Base-by-base conservation (phyloP, 176 grass and related monocot genomes). In the Puya raimondii region DNA sequence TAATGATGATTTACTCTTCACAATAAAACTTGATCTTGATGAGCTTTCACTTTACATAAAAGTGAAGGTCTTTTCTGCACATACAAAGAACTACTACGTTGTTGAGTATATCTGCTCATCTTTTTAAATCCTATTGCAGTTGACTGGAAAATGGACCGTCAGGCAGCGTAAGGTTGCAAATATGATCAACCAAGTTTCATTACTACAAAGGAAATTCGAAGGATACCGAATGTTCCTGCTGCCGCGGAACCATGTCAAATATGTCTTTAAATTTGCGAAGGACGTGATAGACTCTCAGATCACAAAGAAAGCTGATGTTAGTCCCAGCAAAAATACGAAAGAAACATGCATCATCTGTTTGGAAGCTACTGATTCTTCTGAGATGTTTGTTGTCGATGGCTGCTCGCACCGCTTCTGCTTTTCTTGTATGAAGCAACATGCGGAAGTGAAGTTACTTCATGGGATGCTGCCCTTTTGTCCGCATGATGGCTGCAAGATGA, bases 321-420 rank as follows among this genome's bases (percentile, higher is more conserved):
- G 68, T 51, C 63, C 48, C 53, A 72, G 51, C 57, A 78, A 82
- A 50, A 70, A 66, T 69, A 71, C 76, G 67, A 80, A 14, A 69
- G 92, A 96, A 71, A 96, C 70, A 20, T 96, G 92, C 65, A 67
- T 63, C 17, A 91, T 96, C 64, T 96, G 88, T 70, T 72, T 96
- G 74, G 92, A 91, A 81, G 70, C 78, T 78, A 73, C 69, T 14
- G 75, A 82, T 25, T 23, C 90, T 72, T 74, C 86, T 65, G 82
- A 89, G 66, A 91, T 96, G 74, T 85, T 87, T 47, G 12, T 17
- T 8, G 63, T 96, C 65, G 78, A 89, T 79, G 70, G 47, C 2
- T 91, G 86, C 9, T 70, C 47, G 6, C 92, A 96, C 66, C 78
- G 76, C 73, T 96, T 89, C 85, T 96, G 88, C 57, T 86, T 88